A percentile compares a stretch with the other conserved stretches of the same genome.
phyloP scores from a whole-genome alignment of 306 rosid species.

The Quercus variabilis region DNA sequence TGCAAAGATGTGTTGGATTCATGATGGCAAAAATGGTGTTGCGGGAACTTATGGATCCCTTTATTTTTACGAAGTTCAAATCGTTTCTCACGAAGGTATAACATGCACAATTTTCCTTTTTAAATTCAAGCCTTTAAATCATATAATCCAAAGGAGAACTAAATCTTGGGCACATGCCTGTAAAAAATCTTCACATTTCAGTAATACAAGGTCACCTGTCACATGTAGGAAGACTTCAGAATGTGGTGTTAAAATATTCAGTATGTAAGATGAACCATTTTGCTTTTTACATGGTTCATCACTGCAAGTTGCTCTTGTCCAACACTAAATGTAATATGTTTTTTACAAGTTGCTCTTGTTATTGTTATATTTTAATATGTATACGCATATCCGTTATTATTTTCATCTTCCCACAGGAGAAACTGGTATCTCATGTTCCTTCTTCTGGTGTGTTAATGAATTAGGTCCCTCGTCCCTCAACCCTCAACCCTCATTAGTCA shows the following conservation, averaged over 20 bases:
- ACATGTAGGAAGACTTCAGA: neutral
- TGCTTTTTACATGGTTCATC: neutral
- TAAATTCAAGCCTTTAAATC: conserved; percentile 11
- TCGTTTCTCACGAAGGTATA: conserved; percentile 81
- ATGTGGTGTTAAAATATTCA: neutral
- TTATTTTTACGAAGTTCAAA: conserved; percentile 66
- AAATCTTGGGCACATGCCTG: neutral
- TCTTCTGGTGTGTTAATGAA: neutral
- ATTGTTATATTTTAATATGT: neutral
- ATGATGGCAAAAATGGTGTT: conserved; percentile 95
- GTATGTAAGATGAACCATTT: neutral
- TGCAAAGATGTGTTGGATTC: conserved; percentile 81
- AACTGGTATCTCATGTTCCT: neutral
- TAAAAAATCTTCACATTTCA: neutral
- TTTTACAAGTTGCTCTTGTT: neutral
- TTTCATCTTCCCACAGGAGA: neutral
- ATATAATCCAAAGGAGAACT: neutral
- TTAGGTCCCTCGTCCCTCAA: neutral
- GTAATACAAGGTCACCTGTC: neutral
- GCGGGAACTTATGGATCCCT: conserved; percentile 93
- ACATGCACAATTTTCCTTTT: conserved; percentile 12
- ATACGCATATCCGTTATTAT: neutral
- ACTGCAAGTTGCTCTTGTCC: too few relatives aligned
- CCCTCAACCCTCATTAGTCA: neutral
- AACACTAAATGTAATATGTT: neutral